These are phyloP conservation scores for Ustilago lituana DNA, from an alignment of 1,284 basidiomycete genomes.

Conservation along the genomic window DNA sequence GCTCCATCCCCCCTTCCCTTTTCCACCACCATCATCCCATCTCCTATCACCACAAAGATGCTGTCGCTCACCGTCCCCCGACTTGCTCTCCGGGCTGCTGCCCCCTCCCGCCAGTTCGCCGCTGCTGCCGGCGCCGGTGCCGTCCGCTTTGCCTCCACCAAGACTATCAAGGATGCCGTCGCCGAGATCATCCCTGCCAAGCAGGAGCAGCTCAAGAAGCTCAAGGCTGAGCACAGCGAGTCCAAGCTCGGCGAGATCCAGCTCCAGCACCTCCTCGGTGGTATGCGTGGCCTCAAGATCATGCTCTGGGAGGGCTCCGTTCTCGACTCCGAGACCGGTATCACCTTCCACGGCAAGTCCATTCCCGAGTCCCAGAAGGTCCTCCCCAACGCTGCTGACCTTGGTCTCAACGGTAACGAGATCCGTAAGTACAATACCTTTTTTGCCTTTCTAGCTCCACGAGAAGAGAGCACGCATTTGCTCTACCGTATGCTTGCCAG, in stretches of 20 bases:
- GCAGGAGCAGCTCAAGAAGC: constrained; percentile 65
- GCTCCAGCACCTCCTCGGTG: constrained; percentile 64
- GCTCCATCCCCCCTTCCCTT: background rate
- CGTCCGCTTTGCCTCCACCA: constrained; percentile 64
- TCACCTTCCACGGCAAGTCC: constrained; percentile 67
- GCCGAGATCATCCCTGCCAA: constrained; percentile 65
- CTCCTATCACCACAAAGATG: constrained; percentile 37
- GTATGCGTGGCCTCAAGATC: constrained; percentile 67
- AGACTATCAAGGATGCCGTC: constrained; percentile 64
- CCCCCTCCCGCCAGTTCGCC: constrained; percentile 63
- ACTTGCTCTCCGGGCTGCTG: constrained; percentile 58
- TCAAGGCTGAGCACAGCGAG: constrained; percentile 64
- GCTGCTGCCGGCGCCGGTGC: constrained; percentile 49
- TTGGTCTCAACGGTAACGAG: constrained; percentile 64
- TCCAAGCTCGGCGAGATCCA: constrained; percentile 63
- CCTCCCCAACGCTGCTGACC: constrained; percentile 62
- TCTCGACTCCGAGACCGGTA: constrained; percentile 65
- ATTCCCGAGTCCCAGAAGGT: constrained; percentile 66
- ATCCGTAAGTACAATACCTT: constrained; percentile 65
- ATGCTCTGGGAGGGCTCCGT: constrained; percentile 68
- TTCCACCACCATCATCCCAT: constrained; percentile 30
- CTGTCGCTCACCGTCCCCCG: constrained; percentile 64
- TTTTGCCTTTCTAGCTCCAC: too few species aligned
- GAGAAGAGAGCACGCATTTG: too few species aligned
- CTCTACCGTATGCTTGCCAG: too few species aligned